Evolutionary conservation across 257 asterid genomes (phyloP), one percentile per base, ranked within the genome.

Genomic region (Parsonsia alboflavescens): DNA sequence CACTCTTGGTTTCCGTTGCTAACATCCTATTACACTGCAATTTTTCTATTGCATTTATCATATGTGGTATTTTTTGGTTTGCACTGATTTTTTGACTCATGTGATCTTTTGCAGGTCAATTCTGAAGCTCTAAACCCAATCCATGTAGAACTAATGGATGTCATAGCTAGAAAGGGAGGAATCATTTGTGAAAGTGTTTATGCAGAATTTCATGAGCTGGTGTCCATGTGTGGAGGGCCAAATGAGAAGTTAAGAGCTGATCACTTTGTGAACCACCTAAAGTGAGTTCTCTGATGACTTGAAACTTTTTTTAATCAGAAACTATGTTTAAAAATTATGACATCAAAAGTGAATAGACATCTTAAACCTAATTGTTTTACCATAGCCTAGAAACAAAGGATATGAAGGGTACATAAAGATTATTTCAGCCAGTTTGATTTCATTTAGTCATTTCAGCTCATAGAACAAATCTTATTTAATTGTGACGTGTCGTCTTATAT

Each of bases 221-320:
- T 94, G 76, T 80, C 89, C 79, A 90, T 90, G 93, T 91, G 90
- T 67, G 98, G 98, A 61, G 99, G 99, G 76, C 88, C 93, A 63
- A 90, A 82, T 69, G 98, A 94, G 85, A 94, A 88, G 82, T 65
- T 81, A 75, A 86, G 99, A 79, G 91, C 98, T 58, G 76, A 82
- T 75, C 85, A 81, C 82, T 59, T 92, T 81, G 83, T 90, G 84
- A 86, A 89, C 74, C 83, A 82, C 80, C 87, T 94, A 82, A 89
- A 83, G 99, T 92, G 82, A 89, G 93, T 78, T 79, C 62, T 70
- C 36, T 22, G 46, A 15, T 21, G 70, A 46, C 11, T 57, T 54
- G 42, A n/a, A 63, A 64, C 22, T 46, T 21, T 46, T n/a, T 46
- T 11, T 33, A 30, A 3, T 41, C 49, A 10, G 36, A n/a, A n/a